phyloP scores from a whole-genome alignment of 805 yeast species.

The Ascoidea tarda region DNA sequence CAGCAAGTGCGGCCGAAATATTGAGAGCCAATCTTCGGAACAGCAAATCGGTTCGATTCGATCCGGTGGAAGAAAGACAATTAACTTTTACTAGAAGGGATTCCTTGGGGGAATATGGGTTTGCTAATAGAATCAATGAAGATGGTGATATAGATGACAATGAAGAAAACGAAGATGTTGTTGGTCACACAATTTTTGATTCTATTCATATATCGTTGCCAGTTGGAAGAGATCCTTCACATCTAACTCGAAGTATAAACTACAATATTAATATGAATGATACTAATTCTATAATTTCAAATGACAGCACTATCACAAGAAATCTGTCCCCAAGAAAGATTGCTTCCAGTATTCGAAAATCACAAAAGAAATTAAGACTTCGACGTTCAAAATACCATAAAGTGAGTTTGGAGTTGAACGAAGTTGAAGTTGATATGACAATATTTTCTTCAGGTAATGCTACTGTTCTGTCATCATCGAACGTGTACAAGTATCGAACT shows the following conservation, averaged over 20 bases:
- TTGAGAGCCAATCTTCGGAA: neutral
- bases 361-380: constrained; percentile 35
- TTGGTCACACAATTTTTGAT: constrained; percentile 58
- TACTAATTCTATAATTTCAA: constrained; percentile 1
- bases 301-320: neutral
- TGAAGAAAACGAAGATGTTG: constrained; percentile 15
- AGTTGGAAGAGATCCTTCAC: constrained; percentile 27
- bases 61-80: neutral
- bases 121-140: constrained; percentile 5
- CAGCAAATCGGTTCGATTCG: neutral
- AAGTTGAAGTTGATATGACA: constrained; percentile 32
- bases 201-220: constrained; percentile 65
- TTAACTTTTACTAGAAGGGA: constrained; percentile 4
- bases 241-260: constrained; percentile 40
- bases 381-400: constrained; percentile 53
- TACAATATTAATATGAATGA: constrained; percentile 19
- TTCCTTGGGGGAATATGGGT: constrained; percentile 10
- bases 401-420: constrained; percentile 37
- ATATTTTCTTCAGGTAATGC: constrained; percentile 36
- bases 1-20: constrained; percentile 19
- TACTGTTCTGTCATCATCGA: constrained; percentile 15
- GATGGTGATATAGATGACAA: constrained; percentile 6
- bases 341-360: constrained; percentile 2
- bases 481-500: constrained; percentile 9
- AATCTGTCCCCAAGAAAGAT: constrained; percentile 12